Percentiles rank a stretch among this genome's conserved stretches.
Conservation (phyloP, 495 filamentous ascomycete species). For the Penicillium robsamsonii region DNA sequence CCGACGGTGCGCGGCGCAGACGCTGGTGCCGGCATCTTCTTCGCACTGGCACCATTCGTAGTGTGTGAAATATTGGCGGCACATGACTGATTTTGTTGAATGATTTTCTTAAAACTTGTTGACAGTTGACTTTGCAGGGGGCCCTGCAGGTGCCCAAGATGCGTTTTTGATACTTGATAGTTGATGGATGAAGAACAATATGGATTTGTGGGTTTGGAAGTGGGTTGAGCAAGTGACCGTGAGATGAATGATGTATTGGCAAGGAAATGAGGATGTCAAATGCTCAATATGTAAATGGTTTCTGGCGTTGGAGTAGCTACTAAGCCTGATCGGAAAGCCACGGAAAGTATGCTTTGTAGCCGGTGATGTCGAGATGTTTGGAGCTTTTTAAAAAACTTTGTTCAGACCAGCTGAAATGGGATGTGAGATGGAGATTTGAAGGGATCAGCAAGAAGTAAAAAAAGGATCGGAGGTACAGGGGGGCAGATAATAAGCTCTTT, state of each 20-base stretch:
- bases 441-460: not conserved
- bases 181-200: not conserved
- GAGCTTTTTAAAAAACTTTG: not conserved
- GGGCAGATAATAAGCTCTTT: not conserved
- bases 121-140: not conserved
- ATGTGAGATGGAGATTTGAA: not conserved
- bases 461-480: not conserved
- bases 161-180: not conserved
- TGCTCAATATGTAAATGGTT: not conserved
- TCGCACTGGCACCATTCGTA: constrained; percentile 50
- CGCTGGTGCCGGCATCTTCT: constrained; percentile 36
- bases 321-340: not conserved
- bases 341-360: not conserved
- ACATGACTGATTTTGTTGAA: constrained; percentile 30
- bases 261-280: not conserved
- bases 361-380: not conserved
- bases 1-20: constrained; percentile 31
- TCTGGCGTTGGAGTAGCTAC: not conserved
- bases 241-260: not conserved
- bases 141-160: not conserved
- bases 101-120: not conserved
- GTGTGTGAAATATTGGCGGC: constrained; percentile 42
- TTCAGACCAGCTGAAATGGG: constrained; percentile 30
- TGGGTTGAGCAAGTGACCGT: not conserved
- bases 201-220: not conserved